Percentiles rank a stretch among this genome's conserved stretches.
Evolutionary conservation across 768 basidiomycete genomes (phyloP).

Genomic region (Botryobasidium botryosum): DNA sequence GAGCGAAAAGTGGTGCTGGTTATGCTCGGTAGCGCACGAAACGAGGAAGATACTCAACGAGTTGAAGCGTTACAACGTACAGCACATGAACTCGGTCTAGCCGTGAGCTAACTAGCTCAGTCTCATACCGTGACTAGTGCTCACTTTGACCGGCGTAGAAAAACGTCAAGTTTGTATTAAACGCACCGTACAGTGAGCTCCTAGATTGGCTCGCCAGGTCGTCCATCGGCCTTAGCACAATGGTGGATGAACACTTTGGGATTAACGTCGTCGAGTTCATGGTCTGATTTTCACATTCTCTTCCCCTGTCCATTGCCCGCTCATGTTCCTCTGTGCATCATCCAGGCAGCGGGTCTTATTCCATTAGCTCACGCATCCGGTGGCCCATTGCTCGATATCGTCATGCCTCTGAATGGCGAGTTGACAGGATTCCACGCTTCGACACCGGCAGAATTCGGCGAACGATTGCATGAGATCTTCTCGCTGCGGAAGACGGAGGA

Average conservation of each 20-base stretch:
- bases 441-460: conserved; percentile 45
- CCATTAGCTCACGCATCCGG: conserved; percentile 87
- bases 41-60: conserved; percentile 52
- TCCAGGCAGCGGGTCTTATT: conserved; percentile 81
- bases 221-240: conserved; percentile 81
- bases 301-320: conserved; percentile 1
- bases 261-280: conserved; percentile 97
- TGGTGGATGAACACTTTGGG: conserved; percentile 98
- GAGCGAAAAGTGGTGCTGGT: conserved; percentile 38
- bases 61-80: conserved; percentile 42
- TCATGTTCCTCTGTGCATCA: background rate
- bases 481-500: conserved; percentile 37
- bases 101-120: conserved; percentile 27
- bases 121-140: background rate
- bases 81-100: conserved; percentile 43
- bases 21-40: conserved; percentile 74
- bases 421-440: conserved; percentile 63
- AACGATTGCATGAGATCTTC: conserved; percentile 44
- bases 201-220: conserved; percentile 54
- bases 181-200: conserved; percentile 59
- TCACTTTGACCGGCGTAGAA: conserved; percentile 26
- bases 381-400: conserved; percentile 81
- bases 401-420: conserved; percentile 35
- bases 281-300: conserved; percentile 33
- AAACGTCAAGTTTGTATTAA: conserved; percentile 62